phyloP scores from a whole-genome alignment of 257 asterid genomes.

The Lycium ferocissimum region DNA sequence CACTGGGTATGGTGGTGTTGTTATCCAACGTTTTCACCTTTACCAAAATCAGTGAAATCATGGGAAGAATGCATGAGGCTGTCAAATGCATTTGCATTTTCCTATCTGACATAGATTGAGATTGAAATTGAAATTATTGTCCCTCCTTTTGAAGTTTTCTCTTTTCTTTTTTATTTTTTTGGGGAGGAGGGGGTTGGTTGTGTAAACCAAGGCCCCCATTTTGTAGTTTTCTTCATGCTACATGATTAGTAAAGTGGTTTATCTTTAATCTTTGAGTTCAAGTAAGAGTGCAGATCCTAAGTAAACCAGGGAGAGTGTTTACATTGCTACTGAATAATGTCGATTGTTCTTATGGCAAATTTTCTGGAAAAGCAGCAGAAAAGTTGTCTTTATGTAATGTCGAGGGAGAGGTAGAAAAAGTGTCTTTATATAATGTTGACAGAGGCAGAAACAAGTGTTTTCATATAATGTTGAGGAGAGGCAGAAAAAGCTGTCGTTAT shows the following conservation, averaged over 20 bases:
- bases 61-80: neutral
- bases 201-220: neutral
- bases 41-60: neutral
- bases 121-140: neutral
- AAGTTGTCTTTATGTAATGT: neutral
- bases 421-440: too few species aligned
- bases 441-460: neutral
- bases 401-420: neutral
- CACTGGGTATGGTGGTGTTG: too few species aligned
- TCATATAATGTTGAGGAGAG: neutral
- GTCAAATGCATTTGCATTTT: conserved; percentile 4
- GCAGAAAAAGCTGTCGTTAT: neutral
- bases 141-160: neutral
- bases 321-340: conserved; percentile 4
- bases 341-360: neutral
- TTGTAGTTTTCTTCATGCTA: conserved; percentile 6
- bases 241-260: neutral
- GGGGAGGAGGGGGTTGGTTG: too few species aligned
- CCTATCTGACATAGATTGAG: neutral
- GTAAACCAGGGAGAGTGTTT: neutral
- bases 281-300: neutral
- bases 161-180: too few species aligned
- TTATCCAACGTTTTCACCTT: neutral
- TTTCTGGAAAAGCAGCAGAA: neutral
- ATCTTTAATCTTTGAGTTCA: neutral